These are phyloP conservation scores for Calonectria pseudoturangicola DNA, from an alignment of 2,329 filamentous ascomycete genomes.

Conservation along the genomic window DNA sequence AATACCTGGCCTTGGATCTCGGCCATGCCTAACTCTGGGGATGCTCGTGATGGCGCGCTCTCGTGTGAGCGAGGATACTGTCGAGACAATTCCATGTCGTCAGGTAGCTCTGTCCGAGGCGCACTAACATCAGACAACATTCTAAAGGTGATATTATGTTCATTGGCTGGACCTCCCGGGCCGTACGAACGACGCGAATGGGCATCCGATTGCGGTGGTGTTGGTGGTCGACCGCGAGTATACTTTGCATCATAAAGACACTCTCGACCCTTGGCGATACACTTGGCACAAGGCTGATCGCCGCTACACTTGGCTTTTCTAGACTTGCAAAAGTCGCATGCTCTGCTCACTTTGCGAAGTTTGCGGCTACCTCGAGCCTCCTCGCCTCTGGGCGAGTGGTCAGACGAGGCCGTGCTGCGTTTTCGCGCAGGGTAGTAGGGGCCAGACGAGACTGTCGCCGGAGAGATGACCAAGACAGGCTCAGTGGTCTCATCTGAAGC, in stretches of 20 bases:
- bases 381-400: not conserved
- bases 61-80: constrained; percentile 52
- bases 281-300: constrained; percentile 58
- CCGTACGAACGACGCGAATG: constrained; percentile 1
- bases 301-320: constrained; percentile 55
- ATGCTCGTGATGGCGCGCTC: constrained; percentile 63
- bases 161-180: not conserved
- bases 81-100: constrained; percentile 18
- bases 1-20: constrained; percentile 73
- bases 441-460: constrained; percentile 16
- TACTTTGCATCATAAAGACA: constrained; percentile 59
- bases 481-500: constrained; percentile 6
- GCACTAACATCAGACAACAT: not conserved
- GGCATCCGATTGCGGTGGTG: constrained; percentile 53
- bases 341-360: constrained; percentile 58
- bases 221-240: constrained; percentile 58
- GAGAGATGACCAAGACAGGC: constrained; percentile 4
- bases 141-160: constrained; percentile 1
- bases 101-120: constrained; percentile 1
- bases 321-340: constrained; percentile 56
- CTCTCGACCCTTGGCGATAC: constrained; percentile 50
- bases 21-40: constrained; percentile 66
- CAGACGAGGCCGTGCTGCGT: constrained; percentile 15
- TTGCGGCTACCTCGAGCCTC: constrained; percentile 39
- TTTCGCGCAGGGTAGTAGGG: constrained; percentile 19